Conservation (phyloP, 2,329 filamentous ascomycete genomes). For the Pseudogymnoascus sp. region DNA sequence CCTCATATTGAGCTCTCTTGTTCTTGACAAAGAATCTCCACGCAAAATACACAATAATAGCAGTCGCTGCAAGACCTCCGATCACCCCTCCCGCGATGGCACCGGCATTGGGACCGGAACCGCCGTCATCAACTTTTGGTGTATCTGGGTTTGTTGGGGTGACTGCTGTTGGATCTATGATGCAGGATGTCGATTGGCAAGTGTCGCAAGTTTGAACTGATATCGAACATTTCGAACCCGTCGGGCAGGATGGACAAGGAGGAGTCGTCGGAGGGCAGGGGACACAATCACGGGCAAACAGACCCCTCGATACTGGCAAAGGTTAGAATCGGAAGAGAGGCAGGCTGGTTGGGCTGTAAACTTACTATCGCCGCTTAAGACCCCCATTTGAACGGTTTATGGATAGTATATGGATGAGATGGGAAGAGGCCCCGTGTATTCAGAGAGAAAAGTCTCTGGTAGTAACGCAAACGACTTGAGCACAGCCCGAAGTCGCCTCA, state of each 20-base stretch:
- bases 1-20: conserved; percentile 58
- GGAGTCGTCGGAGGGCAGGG: conserved; percentile 44
- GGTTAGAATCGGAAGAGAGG: neutral
- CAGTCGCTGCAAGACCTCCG: conserved; percentile 70
- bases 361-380: neutral
- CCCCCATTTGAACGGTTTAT: neutral
- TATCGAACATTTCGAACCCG: conserved; percentile 50
- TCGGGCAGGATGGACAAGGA: conserved; percentile 50
- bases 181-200: conserved; percentile 52
- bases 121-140: conserved; percentile 25
- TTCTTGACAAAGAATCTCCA: conserved; percentile 85
- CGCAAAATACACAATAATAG: conserved; percentile 67
- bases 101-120: conserved; percentile 58
- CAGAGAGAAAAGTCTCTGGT: neutral
- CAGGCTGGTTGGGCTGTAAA: neutral
- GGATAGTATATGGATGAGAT: neutral
- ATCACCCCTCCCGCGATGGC: conserved; percentile 89
- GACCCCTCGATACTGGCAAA: neutral
- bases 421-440: neutral
- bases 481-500: neutral
- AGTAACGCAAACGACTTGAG: conserved; percentile 1
- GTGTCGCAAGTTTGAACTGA: conserved; percentile 48
- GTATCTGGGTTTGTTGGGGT: conserved; percentile 19
- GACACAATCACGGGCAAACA: neutral
- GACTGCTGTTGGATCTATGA: conserved; percentile 31